Evolutionary conservation across 1,284 basidiomycete genomes (phyloP), one percentile per base, ranked within the genome.

Genomic region (Trichosporon sp.): DNA sequence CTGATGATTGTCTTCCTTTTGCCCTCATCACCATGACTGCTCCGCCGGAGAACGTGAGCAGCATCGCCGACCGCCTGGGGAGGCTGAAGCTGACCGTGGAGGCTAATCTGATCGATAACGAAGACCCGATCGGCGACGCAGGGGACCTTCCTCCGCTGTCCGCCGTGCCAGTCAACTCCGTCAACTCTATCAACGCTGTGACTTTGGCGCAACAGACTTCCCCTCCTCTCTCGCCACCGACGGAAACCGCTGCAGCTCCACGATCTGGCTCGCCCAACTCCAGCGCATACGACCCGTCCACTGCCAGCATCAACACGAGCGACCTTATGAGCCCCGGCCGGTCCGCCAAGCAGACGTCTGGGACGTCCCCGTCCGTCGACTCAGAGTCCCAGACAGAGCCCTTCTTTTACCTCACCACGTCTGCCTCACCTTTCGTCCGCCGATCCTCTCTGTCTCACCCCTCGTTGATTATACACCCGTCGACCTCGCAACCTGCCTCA

Each of bases 371-470:
- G 31, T 16, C 59, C 1, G 59, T 32, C 32, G 59, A 63, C 31
- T 32, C 59, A 4, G 31, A 37, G 14, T n/a, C 32, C 59, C 16
- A 14, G 59, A 63, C 59, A 35, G 14, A 35, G 31, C 10, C 31
- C 8, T 21, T n/a, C 16, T 63, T 35, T 32, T 63, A 35, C 32
- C 32, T 63, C 16, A 63, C 59, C 31, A 63, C 59, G 59, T 63
- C 59, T 32, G 59, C 59, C 14, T 32, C 59, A 35, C 31, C 59
- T 35, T 35, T 35, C 31, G 59, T 35, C 31, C 32, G 59, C 31
- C 59, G 59, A 63, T 63, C 59, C 14, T n/a, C 31, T n/a, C 32
- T 63, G 59, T 63, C 31, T 63, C 59, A 63, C 16, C 59, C 32
- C 32, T 63, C 59, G 32, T 16, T 63, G 14, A 37, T 63, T 37